Evolutionary conservation across 2,329 filamentous ascomycete species (phyloP).

Genomic region (Fusarium foetens): DNA sequence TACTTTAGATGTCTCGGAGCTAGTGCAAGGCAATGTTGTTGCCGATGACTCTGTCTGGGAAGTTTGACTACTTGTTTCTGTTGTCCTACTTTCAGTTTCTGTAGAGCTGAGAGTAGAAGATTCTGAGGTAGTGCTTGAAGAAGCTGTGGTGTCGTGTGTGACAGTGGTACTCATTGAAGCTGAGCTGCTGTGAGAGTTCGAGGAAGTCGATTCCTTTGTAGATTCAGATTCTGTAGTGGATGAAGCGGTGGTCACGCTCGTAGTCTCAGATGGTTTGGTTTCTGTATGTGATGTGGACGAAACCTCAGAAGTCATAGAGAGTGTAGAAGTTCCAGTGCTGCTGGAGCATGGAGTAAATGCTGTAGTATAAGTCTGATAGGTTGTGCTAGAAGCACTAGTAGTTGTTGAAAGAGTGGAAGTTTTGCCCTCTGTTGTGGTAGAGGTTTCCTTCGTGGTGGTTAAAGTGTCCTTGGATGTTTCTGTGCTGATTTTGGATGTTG

Average conservation of each 20-base stretch:
- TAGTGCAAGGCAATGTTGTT: not conserved
- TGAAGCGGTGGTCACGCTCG: not conserved
- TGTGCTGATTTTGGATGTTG: not conserved
- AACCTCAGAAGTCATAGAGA: not conserved
- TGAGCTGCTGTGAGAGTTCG: slow-evolving; percentile 8
- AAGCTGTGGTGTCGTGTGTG: not conserved
- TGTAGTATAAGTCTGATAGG: not conserved
- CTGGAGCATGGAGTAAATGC: not conserved
- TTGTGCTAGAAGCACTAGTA: not conserved
- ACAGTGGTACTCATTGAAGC: slow-evolving; percentile 1
- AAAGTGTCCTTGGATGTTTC: not conserved
- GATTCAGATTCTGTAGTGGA: not conserved
- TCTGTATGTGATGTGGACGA: not conserved
- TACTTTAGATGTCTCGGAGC: not conserved
- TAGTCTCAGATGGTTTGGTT: not conserved
- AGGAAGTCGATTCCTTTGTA: not conserved
- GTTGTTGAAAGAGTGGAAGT: not conserved
- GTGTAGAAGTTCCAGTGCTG: not conserved
- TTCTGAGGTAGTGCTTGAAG: slow-evolving; percentile 1
- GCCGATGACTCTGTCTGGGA: not conserved
- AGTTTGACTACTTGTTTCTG: not conserved
- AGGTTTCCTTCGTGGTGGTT: not conserved
- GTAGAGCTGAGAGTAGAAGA: not conserved
- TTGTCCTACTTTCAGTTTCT: not conserved
- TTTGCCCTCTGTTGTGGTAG: not conserved